phyloP scores from a whole-genome alignment of 768 basidiomycete genomes.

The Tulasnella sp. region DNA sequence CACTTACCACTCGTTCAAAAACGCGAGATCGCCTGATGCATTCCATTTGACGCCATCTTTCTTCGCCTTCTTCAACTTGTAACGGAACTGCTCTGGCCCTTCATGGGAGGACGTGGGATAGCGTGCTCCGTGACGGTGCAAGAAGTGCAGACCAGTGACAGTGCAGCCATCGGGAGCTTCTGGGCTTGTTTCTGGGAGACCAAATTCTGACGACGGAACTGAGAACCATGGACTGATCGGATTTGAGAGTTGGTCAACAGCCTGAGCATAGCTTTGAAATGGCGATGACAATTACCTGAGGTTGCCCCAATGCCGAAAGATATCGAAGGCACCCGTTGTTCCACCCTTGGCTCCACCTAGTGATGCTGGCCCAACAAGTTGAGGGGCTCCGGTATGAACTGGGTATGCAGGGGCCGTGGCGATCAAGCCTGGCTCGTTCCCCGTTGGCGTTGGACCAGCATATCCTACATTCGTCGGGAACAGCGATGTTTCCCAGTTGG shows the following conservation, averaged over 20 bases:
- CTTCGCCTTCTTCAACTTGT: neutral
- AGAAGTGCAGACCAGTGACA: conserved; percentile 62
- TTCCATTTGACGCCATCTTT: conserved; percentile 13
- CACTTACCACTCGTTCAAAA: conserved; percentile 31
- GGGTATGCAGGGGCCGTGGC: conserved; percentile 41
- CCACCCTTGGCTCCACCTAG: neutral
- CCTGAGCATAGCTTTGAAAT: neutral
- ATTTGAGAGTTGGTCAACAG: conserved; percentile 29
- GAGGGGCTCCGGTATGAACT: conserved; percentile 44
- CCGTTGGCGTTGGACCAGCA: conserved; percentile 59
- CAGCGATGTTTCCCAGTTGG: conserved; percentile 57
- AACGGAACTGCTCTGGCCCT: conserved; percentile 17
- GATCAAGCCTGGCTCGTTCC: conserved; percentile 23
- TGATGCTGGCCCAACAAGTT: conserved; percentile 20
- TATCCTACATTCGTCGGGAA: conserved; percentile 75
- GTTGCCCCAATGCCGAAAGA: conserved; percentile 76
- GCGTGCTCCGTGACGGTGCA: conserved; percentile 76
- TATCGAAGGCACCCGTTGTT: conserved; percentile 38
- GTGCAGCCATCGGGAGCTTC: conserved; percentile 59
- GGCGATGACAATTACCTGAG: conserved; percentile 7
- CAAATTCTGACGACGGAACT: conserved; percentile 52
- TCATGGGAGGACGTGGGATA: conserved; percentile 30
- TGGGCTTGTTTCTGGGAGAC: conserved; percentile 55
- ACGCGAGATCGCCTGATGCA: conserved; percentile 26
- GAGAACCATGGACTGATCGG: conserved; percentile 63